phyloP scores from a whole-genome alignment of 768 basidiomycete genomes.

The Hydnomerulius pinastri region DNA sequence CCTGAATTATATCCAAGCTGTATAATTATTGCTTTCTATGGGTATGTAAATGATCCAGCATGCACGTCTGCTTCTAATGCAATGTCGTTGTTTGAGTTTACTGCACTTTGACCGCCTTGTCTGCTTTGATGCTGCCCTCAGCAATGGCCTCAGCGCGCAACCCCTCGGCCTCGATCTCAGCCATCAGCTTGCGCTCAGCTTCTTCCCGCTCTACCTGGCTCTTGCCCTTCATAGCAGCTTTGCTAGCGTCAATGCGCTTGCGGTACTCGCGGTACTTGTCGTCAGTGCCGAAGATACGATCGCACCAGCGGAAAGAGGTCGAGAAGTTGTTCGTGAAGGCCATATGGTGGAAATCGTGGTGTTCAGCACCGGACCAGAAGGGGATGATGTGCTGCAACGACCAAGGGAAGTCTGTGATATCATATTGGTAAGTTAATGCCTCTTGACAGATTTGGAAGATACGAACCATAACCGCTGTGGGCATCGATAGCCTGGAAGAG shows the following conservation, averaged over 20 bases:
- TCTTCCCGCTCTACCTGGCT: constrained; percentile 52
- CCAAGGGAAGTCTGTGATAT: constrained; percentile 87
- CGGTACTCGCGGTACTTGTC: constrained; percentile 85
- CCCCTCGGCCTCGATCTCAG: constrained; percentile 75
- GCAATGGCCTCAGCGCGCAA: constrained; percentile 64
- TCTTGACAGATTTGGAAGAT: not conserved
- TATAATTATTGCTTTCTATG: constrained; percentile 16
- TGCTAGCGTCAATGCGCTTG: constrained; percentile 61
- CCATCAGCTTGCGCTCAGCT: constrained; percentile 63
- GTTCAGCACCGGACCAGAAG: constrained; percentile 97
- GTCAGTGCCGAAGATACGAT: constrained; percentile 88
- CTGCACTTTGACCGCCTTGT: constrained; percentile 30
- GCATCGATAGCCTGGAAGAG: constrained; percentile 98
- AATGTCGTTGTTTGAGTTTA: constrained; percentile 7
- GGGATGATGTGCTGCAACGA: constrained; percentile 89
- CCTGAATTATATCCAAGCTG: too few relatives aligned
- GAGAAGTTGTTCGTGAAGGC: constrained; percentile 93
- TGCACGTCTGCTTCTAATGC: constrained; percentile 1
- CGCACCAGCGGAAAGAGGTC: constrained; percentile 94
- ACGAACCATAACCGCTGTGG: constrained; percentile 91
- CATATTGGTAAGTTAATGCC: not conserved
- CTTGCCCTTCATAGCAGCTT: constrained; percentile 54
- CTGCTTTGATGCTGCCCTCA: constrained; percentile 27
- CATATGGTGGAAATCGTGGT: constrained; percentile 99
- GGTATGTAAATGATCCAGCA: constrained; percentile 1